Evolutionary conservation across 2,329 filamentous ascomycete genomes (phyloP).

Genomic region (Huntiella abstrusa): DNA sequence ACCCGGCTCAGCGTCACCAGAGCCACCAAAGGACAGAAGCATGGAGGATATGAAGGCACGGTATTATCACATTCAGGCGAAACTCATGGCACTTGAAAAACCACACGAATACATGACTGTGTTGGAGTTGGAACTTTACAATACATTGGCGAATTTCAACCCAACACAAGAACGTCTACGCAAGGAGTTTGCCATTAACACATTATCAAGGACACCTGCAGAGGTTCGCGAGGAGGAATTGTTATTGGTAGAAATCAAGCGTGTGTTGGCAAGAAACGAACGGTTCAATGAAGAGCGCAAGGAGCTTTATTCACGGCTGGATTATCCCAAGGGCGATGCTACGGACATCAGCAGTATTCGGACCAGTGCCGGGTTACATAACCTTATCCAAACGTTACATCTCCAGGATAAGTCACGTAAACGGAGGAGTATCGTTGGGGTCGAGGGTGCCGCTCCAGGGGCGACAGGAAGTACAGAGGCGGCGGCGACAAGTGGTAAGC

Average conservation of each 20-base stretch:
- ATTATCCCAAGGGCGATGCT: conserved; percentile 53
- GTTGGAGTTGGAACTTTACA: conserved; percentile 64
- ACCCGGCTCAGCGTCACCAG: conserved; percentile 24
- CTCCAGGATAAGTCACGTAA: conserved; percentile 79
- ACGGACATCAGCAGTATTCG: conserved; percentile 61
- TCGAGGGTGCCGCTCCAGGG: conserved; percentile 36
- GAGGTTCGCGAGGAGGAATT: conserved; percentile 87
- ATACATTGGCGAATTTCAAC: conserved; percentile 75
- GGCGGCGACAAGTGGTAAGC: conserved; percentile 14
- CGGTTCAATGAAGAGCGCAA: conserved; percentile 73
- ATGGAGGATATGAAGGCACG: conserved; percentile 84
- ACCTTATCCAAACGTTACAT: conserved; percentile 66
- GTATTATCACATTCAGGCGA: conserved; percentile 74
- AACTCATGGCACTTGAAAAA: conserved; percentile 62
- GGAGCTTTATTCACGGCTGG: conserved; percentile 71
- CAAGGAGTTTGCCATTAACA: conserved; percentile 67
- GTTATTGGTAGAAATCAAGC: conserved; percentile 72
- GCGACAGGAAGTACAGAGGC: conserved; percentile 15
- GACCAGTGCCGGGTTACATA: conserved; percentile 59
- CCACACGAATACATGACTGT: conserved; percentile 75
- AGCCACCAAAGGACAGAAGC: conserved; percentile 26
- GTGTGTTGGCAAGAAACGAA: conserved; percentile 74
- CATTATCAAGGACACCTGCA: conserved; percentile 62
- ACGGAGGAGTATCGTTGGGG: conserved; percentile 50
- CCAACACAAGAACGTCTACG: conserved; percentile 57